Base-by-base conservation (phyloP, 2,329 filamentous ascomycete genomes). In the Scedosporium boydii region DNA sequence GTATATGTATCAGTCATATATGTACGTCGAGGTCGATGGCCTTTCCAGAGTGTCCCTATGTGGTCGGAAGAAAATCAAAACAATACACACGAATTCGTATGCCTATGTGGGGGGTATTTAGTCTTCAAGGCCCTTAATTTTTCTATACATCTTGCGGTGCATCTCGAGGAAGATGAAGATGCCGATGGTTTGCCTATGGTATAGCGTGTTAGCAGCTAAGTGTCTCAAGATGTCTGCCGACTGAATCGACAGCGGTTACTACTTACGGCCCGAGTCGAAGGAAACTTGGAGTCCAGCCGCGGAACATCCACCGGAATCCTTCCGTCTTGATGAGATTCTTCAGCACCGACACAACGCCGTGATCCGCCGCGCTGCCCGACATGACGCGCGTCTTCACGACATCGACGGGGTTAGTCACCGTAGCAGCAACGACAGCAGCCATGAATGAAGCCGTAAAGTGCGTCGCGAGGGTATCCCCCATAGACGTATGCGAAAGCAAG, bases 351-450 rank as follows among this genome's bases (percentile, higher is more conserved):
- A 83, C 66, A 34, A 95, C 75, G 27, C 82, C 78, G 66, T 82
- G 74, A 65, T 77, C 70, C 65, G 76, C 73, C 51, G 77, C 73
- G 58, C 75, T 75, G 26, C 87, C 83, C 65, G 87, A 89, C 91
- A 96, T 96, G 69, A 96, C 84, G 26, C 90, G 81, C 9, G 91
- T 96, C 80, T 96, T 96, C 76, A 96, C 87, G 34, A 96, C 91
- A 73, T 96, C 91, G 59, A 96, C 87, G 0, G 91, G 91, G 63
- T 87, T 91, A 67, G 90, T 95, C 12, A 93, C 83, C 0, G 91
- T 95, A 1, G 91, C 93, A 4, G 91, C 91, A 6, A 92, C 87
- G 64, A 96, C 86, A 9, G 91, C 91, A 1, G 90, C 90, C 64
- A 93, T 75, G 68, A 95, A 86, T 0, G 86, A 90, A 1, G 91